Evolutionary conservation across 2,329 filamentous ascomycete species (phyloP).

Genomic region (Diaporthe velutina): DNA sequence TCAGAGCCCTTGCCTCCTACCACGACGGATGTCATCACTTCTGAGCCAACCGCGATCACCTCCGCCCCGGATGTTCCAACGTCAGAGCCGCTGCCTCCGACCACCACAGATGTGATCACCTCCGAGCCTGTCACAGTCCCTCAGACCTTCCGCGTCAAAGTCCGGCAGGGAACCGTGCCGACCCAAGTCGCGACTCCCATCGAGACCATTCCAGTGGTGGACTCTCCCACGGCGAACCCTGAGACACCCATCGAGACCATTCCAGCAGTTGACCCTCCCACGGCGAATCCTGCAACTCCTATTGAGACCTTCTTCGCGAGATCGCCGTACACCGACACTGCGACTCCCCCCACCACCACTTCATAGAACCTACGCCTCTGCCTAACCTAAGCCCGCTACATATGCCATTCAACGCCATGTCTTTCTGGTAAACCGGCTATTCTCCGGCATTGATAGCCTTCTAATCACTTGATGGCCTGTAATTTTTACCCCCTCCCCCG

Average conservation of each 20-base stretch:
- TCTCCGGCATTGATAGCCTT: too few species aligned
- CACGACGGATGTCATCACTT: not conserved
- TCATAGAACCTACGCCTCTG: too few species aligned
- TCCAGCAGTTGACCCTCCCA: not conserved
- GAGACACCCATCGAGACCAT: not conserved
- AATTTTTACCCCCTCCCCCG: too few species aligned
- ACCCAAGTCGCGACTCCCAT: not conserved
- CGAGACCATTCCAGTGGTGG: not conserved
- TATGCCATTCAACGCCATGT: not conserved
- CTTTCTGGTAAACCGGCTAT: too few species aligned
- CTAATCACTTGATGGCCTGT: not conserved
- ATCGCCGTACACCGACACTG: not conserved
- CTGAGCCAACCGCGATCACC: not conserved
- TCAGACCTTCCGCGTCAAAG: not conserved
- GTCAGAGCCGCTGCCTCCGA: not conserved
- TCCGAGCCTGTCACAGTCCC: not conserved
- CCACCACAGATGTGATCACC: not conserved
- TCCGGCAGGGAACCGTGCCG: not conserved
- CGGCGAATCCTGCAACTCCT: not conserved
- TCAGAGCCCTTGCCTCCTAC: not conserved
- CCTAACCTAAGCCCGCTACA: too few species aligned
- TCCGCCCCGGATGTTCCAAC: not conserved
- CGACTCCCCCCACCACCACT: not conserved
- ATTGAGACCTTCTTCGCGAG: not conserved
- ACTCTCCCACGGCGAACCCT: not conserved